A percentile compares a stretch with the other conserved stretches of the same genome.
Evolutionary conservation across 768 basidiomycete species (phyloP).

Genomic region (Sporobolomyces phaffii): DNA sequence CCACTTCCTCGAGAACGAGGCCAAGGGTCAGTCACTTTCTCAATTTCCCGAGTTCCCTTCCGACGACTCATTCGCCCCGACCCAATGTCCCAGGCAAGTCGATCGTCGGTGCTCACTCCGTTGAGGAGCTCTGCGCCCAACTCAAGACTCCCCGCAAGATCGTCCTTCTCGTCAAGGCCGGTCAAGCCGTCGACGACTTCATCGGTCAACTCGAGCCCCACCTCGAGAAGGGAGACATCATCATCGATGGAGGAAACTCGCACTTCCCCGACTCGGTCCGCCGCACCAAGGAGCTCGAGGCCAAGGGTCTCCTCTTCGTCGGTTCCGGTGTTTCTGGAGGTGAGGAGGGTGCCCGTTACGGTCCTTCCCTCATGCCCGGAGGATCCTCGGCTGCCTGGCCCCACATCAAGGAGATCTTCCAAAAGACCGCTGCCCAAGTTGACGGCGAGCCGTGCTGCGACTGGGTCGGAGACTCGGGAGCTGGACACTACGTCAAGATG

Average conservation of each 20-base stretch:
- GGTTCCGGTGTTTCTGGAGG: slow-evolving; percentile 98
- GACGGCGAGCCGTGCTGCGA: slow-evolving; percentile 94
- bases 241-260: slow-evolving; percentile 99
- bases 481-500: slow-evolving; percentile 85
- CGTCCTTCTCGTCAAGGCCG: slow-evolving; percentile 97
- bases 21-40: slow-evolving; percentile 65
- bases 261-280: slow-evolving; percentile 98
- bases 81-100: slow-evolving; percentile 65
- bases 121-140: slow-evolving; percentile 82
- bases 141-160: slow-evolving; percentile 95
- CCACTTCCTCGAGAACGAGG: slow-evolving; percentile 88
- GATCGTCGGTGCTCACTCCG: slow-evolving; percentile 85
- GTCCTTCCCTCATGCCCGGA: slow-evolving; percentile 99
- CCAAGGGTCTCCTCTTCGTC: slow-evolving; percentile 91
- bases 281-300: slow-evolving; percentile 82
- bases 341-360: slow-evolving; percentile 95
- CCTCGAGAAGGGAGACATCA: slow-evolving; percentile 92
- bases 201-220: slow-evolving; percentile 78
- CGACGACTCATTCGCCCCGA: neutral
- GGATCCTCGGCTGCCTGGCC: slow-evolving; percentile 92
- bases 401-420: slow-evolving; percentile 95
- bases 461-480: slow-evolving; percentile 90
- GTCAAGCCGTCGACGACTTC: slow-evolving; percentile 89
- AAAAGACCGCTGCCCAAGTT: slow-evolving; percentile 91
- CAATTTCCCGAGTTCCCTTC: neutral